Evolutionary conservation across 495 filamentous ascomycete species (phyloP), one percentile per base, ranked within the genome.

Genomic region (Neurospora terricola): DNA sequence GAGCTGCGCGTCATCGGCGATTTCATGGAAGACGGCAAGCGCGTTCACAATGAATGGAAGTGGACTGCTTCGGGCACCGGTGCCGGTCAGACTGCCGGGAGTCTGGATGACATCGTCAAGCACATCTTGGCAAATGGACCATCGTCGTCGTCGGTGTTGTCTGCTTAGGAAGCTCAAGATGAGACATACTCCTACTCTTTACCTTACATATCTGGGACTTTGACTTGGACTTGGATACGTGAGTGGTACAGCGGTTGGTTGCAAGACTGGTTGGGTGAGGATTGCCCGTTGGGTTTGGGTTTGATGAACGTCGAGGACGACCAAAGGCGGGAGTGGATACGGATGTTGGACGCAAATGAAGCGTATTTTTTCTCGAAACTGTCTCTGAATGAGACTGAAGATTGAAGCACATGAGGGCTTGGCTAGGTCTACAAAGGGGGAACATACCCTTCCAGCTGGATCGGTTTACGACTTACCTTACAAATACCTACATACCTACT

Each of bases 1-100:
- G 73, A 73, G 70, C 43, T 80, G 21, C 69, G 38, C 1, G 73
- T 73, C 10, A 62, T 40, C 7, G 75, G 74, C 11, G 72, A 75
- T 23, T 75, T 54, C 18, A 11, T 69, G 7, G 66, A 74, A 59
- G 73, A 72, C 9, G 69, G 69, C 8, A 59, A 62, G 54, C 48
- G 70, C 1, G 69, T 70, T 18, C 73, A 73, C 2, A 34, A 43
- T 10, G 72, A 72, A n/a, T 78, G 77, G 77, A 73, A 12, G 40
- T 78, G 75, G 77, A 69, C 73, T 62, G 21, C 34, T 8, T 30
- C n/a, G 1, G 30, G n/a, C 10, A 10, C 37, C 10, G 10, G 2
- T 14, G 48, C 4, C 34, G 30, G 45, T 48, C 30, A 38, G 34
- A 9, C 7, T 4, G 70, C 18, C 30, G 73, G 39, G 5, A 68